phyloP scores from a whole-genome alignment of 805 yeast species.

The Yarrowia divulgata region DNA sequence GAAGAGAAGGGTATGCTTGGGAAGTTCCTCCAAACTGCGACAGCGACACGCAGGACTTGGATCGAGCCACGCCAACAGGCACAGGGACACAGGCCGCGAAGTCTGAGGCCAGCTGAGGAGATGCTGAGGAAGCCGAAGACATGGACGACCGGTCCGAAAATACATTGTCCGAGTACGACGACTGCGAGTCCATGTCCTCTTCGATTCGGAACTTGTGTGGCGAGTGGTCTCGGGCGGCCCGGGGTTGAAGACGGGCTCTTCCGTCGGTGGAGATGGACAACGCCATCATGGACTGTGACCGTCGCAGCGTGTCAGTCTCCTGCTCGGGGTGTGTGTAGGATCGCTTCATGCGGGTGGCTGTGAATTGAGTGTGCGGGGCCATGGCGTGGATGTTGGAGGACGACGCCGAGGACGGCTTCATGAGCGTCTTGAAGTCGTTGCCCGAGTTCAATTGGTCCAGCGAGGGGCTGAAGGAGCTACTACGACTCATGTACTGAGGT shows the following conservation, averaged over 20 bases:
- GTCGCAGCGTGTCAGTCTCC: conserved; percentile 12
- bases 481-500: conserved; percentile 18
- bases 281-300: conserved; percentile 31
- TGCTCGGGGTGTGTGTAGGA: conserved; percentile 28
- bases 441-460: conserved; percentile 10
- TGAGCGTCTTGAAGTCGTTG: conserved; percentile 8
- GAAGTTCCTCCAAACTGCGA: conserved; percentile 21
- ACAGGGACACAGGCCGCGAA: conserved; percentile 25
- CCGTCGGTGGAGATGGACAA: conserved; percentile 24
- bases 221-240: conserved; percentile 17
- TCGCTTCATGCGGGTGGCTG: conserved; percentile 29
- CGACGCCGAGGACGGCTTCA: not conserved
- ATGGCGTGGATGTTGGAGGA: not conserved
- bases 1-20: not conserved
- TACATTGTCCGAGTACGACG: conserved; percentile 20
- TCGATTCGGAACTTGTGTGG: conserved; percentile 32
- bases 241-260: conserved; percentile 11
- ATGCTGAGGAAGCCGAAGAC: conserved; percentile 36
- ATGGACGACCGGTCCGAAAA: conserved; percentile 34
- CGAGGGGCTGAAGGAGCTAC: conserved; percentile 18
- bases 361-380: conserved; percentile 1
- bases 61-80: conserved; percentile 18
- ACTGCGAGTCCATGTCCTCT: conserved; percentile 22
- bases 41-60: conserved; percentile 30
- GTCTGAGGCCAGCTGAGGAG: conserved; percentile 34